phyloP scores from a whole-genome alignment of 352 stramenopile species.

The Pythium phragmitis region DNA sequence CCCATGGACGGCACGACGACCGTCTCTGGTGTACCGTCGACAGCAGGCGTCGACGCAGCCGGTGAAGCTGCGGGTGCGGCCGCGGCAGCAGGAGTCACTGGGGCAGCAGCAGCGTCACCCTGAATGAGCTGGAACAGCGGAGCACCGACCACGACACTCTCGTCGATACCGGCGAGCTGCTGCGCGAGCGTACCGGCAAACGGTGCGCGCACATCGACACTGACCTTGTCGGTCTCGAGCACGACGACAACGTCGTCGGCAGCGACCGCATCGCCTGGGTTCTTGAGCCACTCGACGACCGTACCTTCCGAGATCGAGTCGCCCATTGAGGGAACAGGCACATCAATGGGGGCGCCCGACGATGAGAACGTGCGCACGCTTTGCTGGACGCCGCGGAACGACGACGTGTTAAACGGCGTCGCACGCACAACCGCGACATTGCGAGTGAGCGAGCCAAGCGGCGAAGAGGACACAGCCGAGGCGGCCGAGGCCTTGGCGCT shows the following conservation, averaged over 20 bases:
- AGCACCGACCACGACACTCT: slow-evolving; percentile 94
- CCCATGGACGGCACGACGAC: slow-evolving; percentile 83
- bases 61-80: slow-evolving; percentile 16
- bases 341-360: slow-evolving; percentile 36
- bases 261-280: slow-evolving; percentile 90
- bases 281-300: slow-evolving; percentile 95
- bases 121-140: slow-evolving; percentile 93
- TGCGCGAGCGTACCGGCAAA: slow-evolving; percentile 91
- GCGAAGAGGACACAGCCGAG: background rate
- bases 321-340: slow-evolving; percentile 87
- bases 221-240: slow-evolving; percentile 95
- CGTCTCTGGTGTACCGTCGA: slow-evolving; percentile 36
- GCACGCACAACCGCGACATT: background rate
- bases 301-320: slow-evolving; percentile 98
- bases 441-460: slow-evolving; percentile 2
- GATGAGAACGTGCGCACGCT: slow-evolving; percentile 38
- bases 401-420: background rate
- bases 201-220: slow-evolving; percentile 89
- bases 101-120: slow-evolving; percentile 43
- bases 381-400: slow-evolving; percentile 7
- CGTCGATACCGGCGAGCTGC: slow-evolving; percentile 90
- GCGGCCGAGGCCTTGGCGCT: slow-evolving; percentile 7
- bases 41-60: slow-evolving; percentile 4
- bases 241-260: slow-evolving; percentile 98
- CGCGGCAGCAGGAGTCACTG: slow-evolving; percentile 20